Evolutionary conservation across 495 filamentous ascomycete genomes (phyloP), one percentile per base, ranked within the genome.

Genomic region (Haplographium delicatum): DNA sequence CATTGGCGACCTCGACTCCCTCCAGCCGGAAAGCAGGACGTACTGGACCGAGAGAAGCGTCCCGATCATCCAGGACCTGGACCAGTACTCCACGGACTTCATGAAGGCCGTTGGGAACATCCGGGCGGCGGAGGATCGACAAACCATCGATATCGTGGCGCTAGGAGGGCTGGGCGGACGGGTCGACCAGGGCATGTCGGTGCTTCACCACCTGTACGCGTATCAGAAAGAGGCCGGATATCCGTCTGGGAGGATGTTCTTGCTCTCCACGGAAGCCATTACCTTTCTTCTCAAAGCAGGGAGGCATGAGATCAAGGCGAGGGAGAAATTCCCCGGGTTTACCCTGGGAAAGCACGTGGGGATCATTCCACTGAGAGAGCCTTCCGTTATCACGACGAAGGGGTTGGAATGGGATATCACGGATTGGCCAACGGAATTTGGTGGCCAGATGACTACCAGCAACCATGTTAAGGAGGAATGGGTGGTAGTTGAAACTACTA

Each of bases 401-500:
- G 93, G 93, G 0, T 69, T 98, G 37, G 82, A 91, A 60, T 98
- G 93, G 91, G 88, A 98, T 66, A 84, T 98, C 1, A 54, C 73
- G 49, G 70, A 85, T 46, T 91, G 89, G 86, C 66, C 73, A 52
- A 96, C 90, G 0, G 72, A 79, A 57, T 89, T 97, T 65, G 93
- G 91, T 0, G 81, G 82, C 0, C 80, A 85, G 59, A 67, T 98
- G 53, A 96, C 90, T 60, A 97, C 93, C 38, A 98, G 93, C 65
- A 98, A 98, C 68, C 86, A 91, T 60, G 78, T 95, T 23, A 67
- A 68, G 27, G 71, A 70, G 40, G 68, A 65, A 11, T 61, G 73
- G 50, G 74, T 94, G 1, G 71, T 73, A 44, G 65, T 88, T 3
- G 65, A 79, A 59, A 82, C 86, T 25, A 77, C 76, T 6, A 79